phyloP scores from a whole-genome alignment of 495 filamentous ascomycete species.

The Aspergillus campestris region DNA sequence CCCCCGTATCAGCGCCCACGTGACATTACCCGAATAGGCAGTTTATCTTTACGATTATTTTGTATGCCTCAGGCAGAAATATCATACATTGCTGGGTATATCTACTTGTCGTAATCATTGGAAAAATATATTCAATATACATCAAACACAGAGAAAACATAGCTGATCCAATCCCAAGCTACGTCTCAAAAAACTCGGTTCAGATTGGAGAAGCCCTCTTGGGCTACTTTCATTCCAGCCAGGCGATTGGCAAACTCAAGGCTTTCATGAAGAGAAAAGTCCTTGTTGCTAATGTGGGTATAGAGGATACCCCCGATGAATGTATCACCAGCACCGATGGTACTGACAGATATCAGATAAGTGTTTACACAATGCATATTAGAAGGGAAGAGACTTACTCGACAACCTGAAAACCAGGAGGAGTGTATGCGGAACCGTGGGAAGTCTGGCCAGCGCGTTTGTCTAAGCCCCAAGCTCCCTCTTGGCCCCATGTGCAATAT shows the following conservation, averaged over 20 bases:
- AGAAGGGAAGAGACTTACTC: conserved; percentile 46
- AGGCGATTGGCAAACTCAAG: conserved; percentile 56
- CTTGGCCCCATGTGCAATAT: conserved; percentile 60
- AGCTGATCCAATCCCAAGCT: background rate
- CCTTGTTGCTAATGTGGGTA: conserved; percentile 41
- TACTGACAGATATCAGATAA: conserved; percentile 32
- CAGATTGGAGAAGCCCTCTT: conserved; percentile 56
- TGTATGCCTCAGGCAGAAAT: no score
- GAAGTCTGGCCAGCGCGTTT: conserved; percentile 25
- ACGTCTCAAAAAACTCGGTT: conserved; percentile 20
- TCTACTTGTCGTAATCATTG: no score
- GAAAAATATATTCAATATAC: no score
- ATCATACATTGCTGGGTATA: no score
- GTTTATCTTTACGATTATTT: background rate
- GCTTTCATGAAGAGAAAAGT: conserved; percentile 42
- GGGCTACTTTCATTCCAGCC: conserved; percentile 58
- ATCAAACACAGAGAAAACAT: no score
- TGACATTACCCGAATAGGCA: background rate
- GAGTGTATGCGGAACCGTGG: conserved; percentile 38
- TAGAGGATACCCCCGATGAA: conserved; percentile 68
- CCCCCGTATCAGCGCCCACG: conserved; percentile 7
- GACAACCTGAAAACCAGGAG: conserved; percentile 37
- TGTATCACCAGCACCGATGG: conserved; percentile 66
- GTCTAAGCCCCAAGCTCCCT: conserved; percentile 47
- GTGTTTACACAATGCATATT: background rate